phyloP scores from a whole-genome alignment of 176 grass and related monocot species.

The Tuctoria greenei region DNA sequence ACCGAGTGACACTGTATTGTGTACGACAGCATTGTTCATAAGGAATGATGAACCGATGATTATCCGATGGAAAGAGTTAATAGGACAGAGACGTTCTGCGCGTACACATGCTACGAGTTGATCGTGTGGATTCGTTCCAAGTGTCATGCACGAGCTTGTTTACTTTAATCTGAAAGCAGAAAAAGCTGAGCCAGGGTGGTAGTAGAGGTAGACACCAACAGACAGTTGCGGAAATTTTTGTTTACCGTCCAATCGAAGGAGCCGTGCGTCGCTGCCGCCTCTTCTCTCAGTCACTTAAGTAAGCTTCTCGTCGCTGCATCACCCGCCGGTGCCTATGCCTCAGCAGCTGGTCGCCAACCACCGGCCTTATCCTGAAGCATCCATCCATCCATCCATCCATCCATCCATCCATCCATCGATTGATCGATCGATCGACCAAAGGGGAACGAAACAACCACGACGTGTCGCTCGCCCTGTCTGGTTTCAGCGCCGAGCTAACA shows the following conservation, averaged over 20 bases:
- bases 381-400: background rate
- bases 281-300: background rate
- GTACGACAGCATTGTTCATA: background rate
- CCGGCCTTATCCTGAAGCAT: background rate
- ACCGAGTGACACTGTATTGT: background rate
- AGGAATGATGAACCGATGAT: background rate
- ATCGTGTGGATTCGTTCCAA: background rate
- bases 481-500: background rate
- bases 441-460: background rate
- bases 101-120: background rate
- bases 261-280: background rate
- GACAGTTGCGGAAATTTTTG: too few species aligned
- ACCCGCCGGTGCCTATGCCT: too few species aligned
- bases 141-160: background rate
- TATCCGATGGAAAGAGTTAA: background rate
- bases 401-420: background rate
- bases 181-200: background rate
- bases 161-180: background rate
- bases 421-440: too few species aligned
- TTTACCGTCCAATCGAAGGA: background rate
- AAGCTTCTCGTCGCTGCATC: too few species aligned
- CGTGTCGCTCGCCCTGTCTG: background rate
- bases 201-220: too few species aligned
- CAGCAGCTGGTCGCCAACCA: background rate
- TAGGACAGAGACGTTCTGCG: background rate